These are phyloP conservation scores for Trichophyton equinum DNA, from an alignment of 2,329 filamentous ascomycete genomes.

Conservation along the genomic window DNA sequence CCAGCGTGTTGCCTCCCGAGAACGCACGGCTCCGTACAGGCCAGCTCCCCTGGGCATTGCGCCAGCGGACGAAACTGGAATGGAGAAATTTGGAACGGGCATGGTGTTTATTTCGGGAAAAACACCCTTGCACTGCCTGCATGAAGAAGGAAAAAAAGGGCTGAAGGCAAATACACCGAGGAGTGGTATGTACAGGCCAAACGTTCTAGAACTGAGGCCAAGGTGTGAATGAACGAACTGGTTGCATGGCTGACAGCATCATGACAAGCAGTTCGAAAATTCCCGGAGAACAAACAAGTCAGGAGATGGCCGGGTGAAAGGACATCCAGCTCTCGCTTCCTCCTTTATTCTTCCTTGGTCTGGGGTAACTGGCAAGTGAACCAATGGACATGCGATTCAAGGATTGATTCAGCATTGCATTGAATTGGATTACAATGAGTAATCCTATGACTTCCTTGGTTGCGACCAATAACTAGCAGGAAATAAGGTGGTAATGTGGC, in stretches of 20 bases:
- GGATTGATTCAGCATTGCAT: background rate
- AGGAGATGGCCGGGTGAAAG: background rate
- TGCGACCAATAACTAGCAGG: background rate
- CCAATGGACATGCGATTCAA: background rate
- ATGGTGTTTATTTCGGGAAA: background rate
- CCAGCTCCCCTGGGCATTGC: background rate
- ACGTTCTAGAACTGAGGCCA: background rate
- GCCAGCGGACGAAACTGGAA: background rate
- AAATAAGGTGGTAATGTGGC: background rate
- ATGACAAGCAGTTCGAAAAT: background rate
- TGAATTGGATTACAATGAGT: background rate
- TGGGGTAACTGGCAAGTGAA: background rate
- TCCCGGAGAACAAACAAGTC: background rate
- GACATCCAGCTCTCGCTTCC: background rate
- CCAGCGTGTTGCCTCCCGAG: background rate
- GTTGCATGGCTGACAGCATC: background rate
- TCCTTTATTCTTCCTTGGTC: background rate
- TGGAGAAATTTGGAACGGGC: background rate
- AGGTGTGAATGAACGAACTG: background rate
- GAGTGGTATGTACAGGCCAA: background rate
- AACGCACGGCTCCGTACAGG: background rate
- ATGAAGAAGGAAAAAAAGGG: background rate
- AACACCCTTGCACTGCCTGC: background rate
- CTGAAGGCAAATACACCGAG: background rate
- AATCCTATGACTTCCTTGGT: background rate